phyloP scores from a whole-genome alignment of 768 basidiomycete genomes.

The Lactarius deliciosus region DNA sequence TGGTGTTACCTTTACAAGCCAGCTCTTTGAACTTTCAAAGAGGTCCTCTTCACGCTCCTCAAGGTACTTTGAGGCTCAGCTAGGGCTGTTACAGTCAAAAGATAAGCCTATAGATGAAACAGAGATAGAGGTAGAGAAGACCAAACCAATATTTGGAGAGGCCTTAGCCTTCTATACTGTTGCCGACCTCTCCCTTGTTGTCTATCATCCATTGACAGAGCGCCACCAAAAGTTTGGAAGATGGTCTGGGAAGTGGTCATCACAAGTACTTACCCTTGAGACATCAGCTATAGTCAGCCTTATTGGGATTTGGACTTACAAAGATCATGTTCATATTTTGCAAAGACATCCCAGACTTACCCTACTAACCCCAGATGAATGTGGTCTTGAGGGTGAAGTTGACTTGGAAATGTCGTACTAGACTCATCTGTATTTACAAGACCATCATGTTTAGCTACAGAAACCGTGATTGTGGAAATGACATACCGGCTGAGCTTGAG shows the following conservation, averaged over 20 bases:
- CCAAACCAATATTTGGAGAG: not conserved
- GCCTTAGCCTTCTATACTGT: not conserved
- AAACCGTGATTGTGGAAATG: no score
- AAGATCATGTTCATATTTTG: not conserved
- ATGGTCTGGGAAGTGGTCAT: not conserved
- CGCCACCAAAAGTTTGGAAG: not conserved
- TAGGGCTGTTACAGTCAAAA: not conserved
- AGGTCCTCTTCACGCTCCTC: not conserved
- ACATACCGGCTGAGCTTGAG: no score
- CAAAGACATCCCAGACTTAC: no score
- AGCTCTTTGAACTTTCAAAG: not conserved
- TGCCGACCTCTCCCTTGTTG: not conserved
- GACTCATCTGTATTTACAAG: no score
- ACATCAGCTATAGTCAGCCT: not conserved
- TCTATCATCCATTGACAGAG: not conserved
- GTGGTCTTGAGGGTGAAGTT: no score
- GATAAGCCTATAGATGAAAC: not conserved
- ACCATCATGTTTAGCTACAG: no score
- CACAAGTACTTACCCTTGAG: not conserved
- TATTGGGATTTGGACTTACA: not conserved
- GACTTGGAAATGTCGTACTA: no score
- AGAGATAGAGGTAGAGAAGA: not conserved
- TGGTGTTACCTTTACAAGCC: not conserved
- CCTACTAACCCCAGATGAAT: no score
- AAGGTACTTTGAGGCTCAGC: no score